These are phyloP conservation scores for Brasenia schreberi DNA, from an alignment of 164 flowering plant species.

Conservation along the genomic window DNA sequence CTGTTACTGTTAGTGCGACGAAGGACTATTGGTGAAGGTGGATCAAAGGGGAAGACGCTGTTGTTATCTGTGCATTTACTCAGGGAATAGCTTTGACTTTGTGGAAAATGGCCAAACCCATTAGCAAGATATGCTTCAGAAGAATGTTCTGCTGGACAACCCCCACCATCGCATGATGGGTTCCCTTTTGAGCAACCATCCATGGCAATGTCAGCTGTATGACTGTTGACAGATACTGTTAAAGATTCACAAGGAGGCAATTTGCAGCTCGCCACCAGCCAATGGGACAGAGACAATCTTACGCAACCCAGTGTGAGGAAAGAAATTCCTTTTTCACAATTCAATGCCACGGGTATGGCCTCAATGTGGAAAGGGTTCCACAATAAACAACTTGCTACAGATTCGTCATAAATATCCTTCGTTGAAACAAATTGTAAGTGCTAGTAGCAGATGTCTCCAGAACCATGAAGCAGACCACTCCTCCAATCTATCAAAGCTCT, in stretches of 20 bases:
- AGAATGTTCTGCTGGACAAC: not conserved
- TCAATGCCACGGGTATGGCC: not conserved
- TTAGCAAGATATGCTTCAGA: not conserved
- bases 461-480: not conserved
- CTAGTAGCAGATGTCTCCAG: not conserved
- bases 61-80: not conserved
- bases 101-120: not conserved
- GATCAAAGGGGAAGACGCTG: not conserved
- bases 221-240: not conserved
- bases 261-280: not conserved
- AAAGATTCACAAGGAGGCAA: not conserved
- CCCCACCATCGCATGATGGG: not conserved
- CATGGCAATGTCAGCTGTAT: not conserved
- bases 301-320: not conserved
- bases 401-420: not conserved
- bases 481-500: constrained; percentile 1
- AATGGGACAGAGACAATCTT: not conserved
- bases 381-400: not conserved
- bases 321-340: not conserved
- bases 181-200: not conserved
- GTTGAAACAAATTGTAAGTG: not conserved
- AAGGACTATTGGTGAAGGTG: not conserved
- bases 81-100: not conserved
- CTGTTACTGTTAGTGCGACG: not conserved
- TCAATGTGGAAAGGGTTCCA: not conserved